A percentile compares a stretch with the other conserved stretches of the same genome.
These are phyloP conservation scores for Favolaschia claudopus DNA, from an alignment of 768 basidiomycete species.

Conservation along the genomic window DNA sequence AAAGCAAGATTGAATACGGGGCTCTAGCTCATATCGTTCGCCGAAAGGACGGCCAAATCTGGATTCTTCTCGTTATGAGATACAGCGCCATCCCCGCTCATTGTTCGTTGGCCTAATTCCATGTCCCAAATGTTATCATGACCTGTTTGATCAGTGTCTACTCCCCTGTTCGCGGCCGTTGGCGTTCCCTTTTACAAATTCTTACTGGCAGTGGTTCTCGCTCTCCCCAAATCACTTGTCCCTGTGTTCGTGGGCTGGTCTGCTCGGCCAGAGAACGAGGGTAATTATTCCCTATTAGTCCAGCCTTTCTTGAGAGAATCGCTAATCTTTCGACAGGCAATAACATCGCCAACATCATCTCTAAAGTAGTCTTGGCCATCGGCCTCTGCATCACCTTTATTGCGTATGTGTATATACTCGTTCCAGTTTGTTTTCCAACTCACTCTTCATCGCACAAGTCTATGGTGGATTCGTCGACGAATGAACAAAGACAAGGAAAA, in stretches of 20 bases:
- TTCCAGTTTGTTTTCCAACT: too few species aligned
- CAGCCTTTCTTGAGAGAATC: too few species aligned
- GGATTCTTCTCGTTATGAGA: slow-evolving; percentile 76
- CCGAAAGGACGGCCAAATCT: slow-evolving; percentile 96
- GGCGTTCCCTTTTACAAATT: slow-evolving; percentile 86
- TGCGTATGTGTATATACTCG: slow-evolving; percentile 86
- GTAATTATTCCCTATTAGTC: too few species aligned
- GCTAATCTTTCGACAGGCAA: too few species aligned
- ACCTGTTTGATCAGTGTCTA: too few species aligned
- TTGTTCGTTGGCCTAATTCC: slow-evolving; percentile 54
- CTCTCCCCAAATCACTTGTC: slow-evolving; percentile 88
- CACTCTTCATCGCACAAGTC: too few species aligned
- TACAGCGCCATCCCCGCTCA: slow-evolving; percentile 87
- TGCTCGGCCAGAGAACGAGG: slow-evolving; percentile 55
- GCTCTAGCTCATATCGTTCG: slow-evolving; percentile 75
- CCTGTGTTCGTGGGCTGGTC: slow-evolving; percentile 90
- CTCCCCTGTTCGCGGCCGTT: slow-evolving; percentile 85
- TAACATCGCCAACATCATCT: slow-evolving; percentile 73
- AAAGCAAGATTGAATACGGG: slow-evolving; percentile 63
- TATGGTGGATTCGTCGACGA: neutral
- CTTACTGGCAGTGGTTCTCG: slow-evolving; percentile 77
- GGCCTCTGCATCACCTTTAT: slow-evolving; percentile 75
- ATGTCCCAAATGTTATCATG: neutral
- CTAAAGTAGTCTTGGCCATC: slow-evolving; percentile 68
- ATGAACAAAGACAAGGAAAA: slow-evolving; percentile 70